Evolutionary conservation across 2,329 filamentous ascomycete genomes (phyloP), one percentile per base, ranked within the genome.

Genomic region (Scytalidium lignicola): DNA sequence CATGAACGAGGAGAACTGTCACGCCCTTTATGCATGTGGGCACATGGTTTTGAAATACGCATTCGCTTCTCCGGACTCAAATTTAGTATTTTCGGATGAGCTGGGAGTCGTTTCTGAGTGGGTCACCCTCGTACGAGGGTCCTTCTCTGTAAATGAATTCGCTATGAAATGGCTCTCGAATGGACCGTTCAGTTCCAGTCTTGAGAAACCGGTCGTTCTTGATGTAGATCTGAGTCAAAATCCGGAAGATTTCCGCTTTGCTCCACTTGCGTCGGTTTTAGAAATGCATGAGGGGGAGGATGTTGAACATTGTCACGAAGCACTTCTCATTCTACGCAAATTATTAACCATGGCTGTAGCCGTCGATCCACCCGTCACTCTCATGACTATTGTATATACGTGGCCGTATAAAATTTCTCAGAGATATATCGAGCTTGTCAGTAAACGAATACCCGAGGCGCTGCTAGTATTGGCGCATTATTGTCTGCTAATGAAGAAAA

Each of bases 401-500:
- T 58, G 56, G 54, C 54, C 51, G 7, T 46, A 51, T 10, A 50
- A 23, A 2, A 26, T 58, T 10, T 46, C 47, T 12, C 26, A 50
- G 10, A 46, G 48, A 3, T 58, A 48, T 37, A 26, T 54, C 6
- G 23, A 47, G 15, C 43, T 56, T 41, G 21, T 58, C 9, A 43
- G 55, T 40, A 21, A 53, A 17, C 42, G 49, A 15, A 39, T 41
- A 15, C 68, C 68, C 8, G 60, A 68, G 51, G 67, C 67, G 5
- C 44, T 71, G 45, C 52, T 70, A 18, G 59, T 70, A 28, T 59
- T 69, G 3, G 62, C 62, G 12, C 62, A 67, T 53, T 71, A 67
- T 51, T 70, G 67, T 50, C 64, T 67, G 29, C 56, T 65, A 8
- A 49, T 74, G 46, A 67, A 71, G 54, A 57, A 59, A 17, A 41